phyloP scores from a whole-genome alignment of 306 rosid genomes.

The Fragaria ananassa region DNA sequence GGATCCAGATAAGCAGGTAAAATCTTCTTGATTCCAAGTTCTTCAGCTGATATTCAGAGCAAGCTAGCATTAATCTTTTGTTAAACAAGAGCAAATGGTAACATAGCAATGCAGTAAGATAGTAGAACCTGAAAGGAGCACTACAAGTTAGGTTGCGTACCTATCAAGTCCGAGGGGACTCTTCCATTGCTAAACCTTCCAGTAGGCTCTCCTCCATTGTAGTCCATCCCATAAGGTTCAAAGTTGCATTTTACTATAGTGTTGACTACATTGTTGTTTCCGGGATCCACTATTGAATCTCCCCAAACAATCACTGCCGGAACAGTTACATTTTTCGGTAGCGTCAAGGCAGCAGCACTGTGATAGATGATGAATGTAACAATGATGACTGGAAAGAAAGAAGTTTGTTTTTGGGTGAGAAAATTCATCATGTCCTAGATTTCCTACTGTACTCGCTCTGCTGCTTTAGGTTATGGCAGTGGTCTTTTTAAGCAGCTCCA shows the following conservation, averaged over 20 bases:
- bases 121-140: neutral
- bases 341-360: slow-evolving; percentile 5
- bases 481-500: neutral
- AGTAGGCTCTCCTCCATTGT: slow-evolving; percentile 3
- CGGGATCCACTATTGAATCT: slow-evolving; percentile 70
- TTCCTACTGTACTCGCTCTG: neutral
- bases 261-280: slow-evolving; percentile 56
- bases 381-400: slow-evolving; percentile 8
- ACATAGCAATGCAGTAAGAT: neutral
- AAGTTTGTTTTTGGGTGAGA: slow-evolving; percentile 13
- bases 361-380: slow-evolving; percentile 10
- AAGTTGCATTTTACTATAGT: slow-evolving; percentile 56
- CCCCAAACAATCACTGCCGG: slow-evolving; percentile 69
- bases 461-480: neutral
- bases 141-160: slow-evolving; percentile 21
- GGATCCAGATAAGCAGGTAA: slow-evolving; percentile 67
- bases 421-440: slow-evolving; percentile 1
- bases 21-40: slow-evolving; percentile 50
- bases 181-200: slow-evolving; percentile 40
- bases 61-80: neutral
- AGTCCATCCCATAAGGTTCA: slow-evolving; percentile 69
- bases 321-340: slow-evolving; percentile 39
- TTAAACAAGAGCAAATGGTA: neutral
- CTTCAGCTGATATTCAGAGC: slow-evolving; percentile 39
- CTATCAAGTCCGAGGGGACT: slow-evolving; percentile 52